These are phyloP conservation scores for Nitzschia sp. DNA, from an alignment of 108 stramenopile genomes.

Conservation along the genomic window DNA sequence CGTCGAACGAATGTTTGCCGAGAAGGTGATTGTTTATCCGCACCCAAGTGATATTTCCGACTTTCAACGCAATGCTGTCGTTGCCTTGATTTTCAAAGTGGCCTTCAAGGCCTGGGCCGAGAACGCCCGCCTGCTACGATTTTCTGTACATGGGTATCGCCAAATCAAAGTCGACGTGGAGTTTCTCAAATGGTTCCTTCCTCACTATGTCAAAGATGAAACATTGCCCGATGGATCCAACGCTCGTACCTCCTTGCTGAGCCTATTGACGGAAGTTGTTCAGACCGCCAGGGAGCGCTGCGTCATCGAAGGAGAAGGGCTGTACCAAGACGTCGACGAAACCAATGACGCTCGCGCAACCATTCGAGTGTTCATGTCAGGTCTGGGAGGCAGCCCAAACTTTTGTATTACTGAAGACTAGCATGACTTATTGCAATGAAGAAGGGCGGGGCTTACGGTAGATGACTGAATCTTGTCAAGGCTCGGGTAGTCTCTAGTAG, in stretches of 20 bases:
- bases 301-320: background rate
- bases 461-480: no score
- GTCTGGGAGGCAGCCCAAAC: background rate
- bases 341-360: conserved; percentile 27
- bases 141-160: conserved; percentile 63
- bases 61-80: conserved; percentile 60
- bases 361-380: conserved; percentile 30
- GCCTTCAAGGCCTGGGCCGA: conserved; percentile 69
- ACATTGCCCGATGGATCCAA: conserved; percentile 51
- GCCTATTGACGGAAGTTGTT: conserved; percentile 31
- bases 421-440: no score
- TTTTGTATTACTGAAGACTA: conserved; percentile 3
- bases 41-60: conserved; percentile 55
- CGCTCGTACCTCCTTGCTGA: conserved; percentile 20
- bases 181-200: conserved; percentile 72
- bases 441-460: no score
- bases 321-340: conserved; percentile 26
- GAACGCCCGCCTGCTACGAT: conserved; percentile 51
- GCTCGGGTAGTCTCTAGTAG: no score
- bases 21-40: conserved; percentile 65
- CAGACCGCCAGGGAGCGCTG: conserved; percentile 37
- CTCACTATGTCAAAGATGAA: conserved; percentile 78
- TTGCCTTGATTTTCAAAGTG: conserved; percentile 60
- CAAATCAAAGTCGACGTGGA: conserved; percentile 78
- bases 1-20: conserved; percentile 87